A percentile compares a stretch with the other conserved stretches of the same genome.
phyloP scores from a whole-genome alignment of 306 rosid species.

The Mucuna pruriens region DNA sequence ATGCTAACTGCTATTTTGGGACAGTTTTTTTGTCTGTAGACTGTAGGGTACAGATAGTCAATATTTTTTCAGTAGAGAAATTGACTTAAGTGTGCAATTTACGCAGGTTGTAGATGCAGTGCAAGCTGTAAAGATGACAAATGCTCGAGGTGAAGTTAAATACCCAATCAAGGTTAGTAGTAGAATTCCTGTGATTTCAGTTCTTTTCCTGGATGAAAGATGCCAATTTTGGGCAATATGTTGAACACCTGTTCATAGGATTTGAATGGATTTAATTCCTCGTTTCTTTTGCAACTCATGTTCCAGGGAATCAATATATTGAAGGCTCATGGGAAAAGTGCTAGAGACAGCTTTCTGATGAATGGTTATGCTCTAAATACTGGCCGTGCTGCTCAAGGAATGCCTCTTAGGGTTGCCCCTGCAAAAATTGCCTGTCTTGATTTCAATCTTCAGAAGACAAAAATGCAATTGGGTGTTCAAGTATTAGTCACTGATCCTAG shows the following conservation, averaged over 20 bases:
- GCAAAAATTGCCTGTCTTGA: slow-evolving; percentile 96
- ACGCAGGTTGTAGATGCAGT: slow-evolving; percentile 94
- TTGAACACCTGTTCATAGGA: slow-evolving; percentile 12
- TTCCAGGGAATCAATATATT: slow-evolving; percentile 87
- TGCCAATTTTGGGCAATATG: slow-evolving; percentile 31
- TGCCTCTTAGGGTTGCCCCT: slow-evolving; percentile 93
- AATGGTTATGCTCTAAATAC: slow-evolving; percentile 93
- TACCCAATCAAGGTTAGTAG: slow-evolving; percentile 93
- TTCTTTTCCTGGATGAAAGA: slow-evolving; percentile 9
- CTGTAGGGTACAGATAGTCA: neutral
- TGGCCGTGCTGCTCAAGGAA: slow-evolving; percentile 99
- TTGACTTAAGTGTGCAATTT: slow-evolving; percentile 31
- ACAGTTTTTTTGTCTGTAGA: neutral
- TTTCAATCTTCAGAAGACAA: slow-evolving; percentile 98
- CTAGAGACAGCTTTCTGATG: slow-evolving; percentile 88
- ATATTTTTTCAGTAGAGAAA: slow-evolving; percentile 1
- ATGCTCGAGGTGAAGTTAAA: slow-evolving; percentile 86
- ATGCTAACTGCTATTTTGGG: slow-evolving; percentile 12
- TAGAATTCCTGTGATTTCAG: slow-evolving; percentile 3
- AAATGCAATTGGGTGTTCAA: slow-evolving; percentile 99
- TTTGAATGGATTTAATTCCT: slow-evolving; percentile 4
- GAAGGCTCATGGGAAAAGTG: slow-evolving; percentile 99
- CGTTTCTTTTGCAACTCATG: neutral
- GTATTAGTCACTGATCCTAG: slow-evolving; percentile 88
- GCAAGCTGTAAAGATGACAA: slow-evolving; percentile 91